Base-by-base conservation (phyloP, 768 basidiomycete genomes). In the Grammothele lineata region DNA sequence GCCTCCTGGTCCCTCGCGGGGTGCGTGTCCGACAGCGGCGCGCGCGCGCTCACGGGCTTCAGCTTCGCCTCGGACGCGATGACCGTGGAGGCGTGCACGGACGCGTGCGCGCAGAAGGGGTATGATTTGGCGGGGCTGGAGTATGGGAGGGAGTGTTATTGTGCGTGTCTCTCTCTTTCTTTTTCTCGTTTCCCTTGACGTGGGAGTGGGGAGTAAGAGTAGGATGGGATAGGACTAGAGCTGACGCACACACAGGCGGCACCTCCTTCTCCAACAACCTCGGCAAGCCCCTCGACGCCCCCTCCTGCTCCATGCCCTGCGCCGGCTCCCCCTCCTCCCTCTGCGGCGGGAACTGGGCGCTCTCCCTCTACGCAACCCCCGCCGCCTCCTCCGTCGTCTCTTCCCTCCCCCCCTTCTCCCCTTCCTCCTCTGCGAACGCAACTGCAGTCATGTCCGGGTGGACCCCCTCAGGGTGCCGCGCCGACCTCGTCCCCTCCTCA, bases 161-260 rank as follows among this genome's bases (percentile, higher is more conserved):
- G 53, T 44, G 47, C n/a, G n/a, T n/a, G n/a, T n/a, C n/a, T n/a
- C n/a, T n/a, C n/a, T n/a, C n/a, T n/a, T n/a, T n/a, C n/a, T n/a
- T n/a, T n/a, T n/a, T n/a, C n/a, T n/a, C n/a, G n/a, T n/a, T n/a
- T n/a, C n/a, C n/a, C n/a, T n/a, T n/a, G n/a, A n/a, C n/a, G n/a
- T n/a, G n/a, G n/a, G n/a, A n/a, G n/a, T n/a, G n/a, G n/a, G n/a
- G n/a, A n/a, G n/a, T n/a, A n/a, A n/a, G n/a, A n/a, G n/a, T n/a
- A n/a, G n/a, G n/a, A n/a, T n/a, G n/a, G n/a, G n/a, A n/a, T n/a
- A n/a, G n/a, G n/a, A n/a, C n/a, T n/a, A n/a, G n/a, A n/a, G n/a
- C 59, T 63, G 30, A 56, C 48, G 18, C 57, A 53, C 24, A 57
- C 21, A 21, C 27, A 56, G 57, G 57, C 38, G 58, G 55, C 39